Conservation (phyloP, 2,329 filamentous ascomycete genomes). For the Tolypocladium inflatum region DNA sequence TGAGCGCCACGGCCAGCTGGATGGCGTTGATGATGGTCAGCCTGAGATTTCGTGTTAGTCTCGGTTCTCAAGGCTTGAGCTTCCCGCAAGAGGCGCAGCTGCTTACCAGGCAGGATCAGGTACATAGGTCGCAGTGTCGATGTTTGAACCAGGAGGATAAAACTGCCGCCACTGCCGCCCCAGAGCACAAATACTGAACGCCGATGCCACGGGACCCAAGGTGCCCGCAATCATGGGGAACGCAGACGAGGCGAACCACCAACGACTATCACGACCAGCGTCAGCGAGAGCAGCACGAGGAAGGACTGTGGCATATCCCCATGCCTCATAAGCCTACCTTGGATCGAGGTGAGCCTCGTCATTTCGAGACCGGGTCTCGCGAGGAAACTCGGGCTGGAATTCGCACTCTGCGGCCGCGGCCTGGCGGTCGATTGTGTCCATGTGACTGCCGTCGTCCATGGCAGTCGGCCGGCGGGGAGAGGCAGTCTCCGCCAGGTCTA, state of each 20-base stretch:
- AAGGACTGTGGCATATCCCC: not conserved
- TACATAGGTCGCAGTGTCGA: slow-evolving; percentile 42
- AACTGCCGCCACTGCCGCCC: slow-evolving; percentile 67
- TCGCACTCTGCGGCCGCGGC: slow-evolving; percentile 16
- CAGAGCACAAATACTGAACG: slow-evolving; percentile 81
- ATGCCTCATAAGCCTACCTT: slow-evolving; percentile 21
- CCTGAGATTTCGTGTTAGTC: slow-evolving; percentile 29
- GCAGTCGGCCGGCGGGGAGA: slow-evolving; percentile 1
- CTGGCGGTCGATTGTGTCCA: slow-evolving; percentile 25
- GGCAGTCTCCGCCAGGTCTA: not conserved
- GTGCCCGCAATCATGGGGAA: slow-evolving; percentile 78
- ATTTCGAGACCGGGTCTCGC: slow-evolving; percentile 20
- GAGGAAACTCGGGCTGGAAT: slow-evolving; percentile 6
- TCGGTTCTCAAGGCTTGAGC: not conserved
- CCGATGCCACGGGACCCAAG: slow-evolving; percentile 75
- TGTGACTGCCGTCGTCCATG: slow-evolving; percentile 33
- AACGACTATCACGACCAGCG: slow-evolving; percentile 31
- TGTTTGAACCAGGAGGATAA: slow-evolving; percentile 33
- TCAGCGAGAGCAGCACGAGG: not conserved
- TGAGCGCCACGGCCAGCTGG: slow-evolving; percentile 65
- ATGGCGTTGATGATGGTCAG: slow-evolving; percentile 66
- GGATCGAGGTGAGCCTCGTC: slow-evolving; percentile 34
- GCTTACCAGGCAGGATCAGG: slow-evolving; percentile 61
- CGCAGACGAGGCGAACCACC: slow-evolving; percentile 55
- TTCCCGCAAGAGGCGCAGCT: not conserved